Percentiles rank a stretch among this genome's conserved stretches.
Evolutionary conservation across 129 eudicot species (phyloP).

Genomic region (Flaveria ramosissima): DNA sequence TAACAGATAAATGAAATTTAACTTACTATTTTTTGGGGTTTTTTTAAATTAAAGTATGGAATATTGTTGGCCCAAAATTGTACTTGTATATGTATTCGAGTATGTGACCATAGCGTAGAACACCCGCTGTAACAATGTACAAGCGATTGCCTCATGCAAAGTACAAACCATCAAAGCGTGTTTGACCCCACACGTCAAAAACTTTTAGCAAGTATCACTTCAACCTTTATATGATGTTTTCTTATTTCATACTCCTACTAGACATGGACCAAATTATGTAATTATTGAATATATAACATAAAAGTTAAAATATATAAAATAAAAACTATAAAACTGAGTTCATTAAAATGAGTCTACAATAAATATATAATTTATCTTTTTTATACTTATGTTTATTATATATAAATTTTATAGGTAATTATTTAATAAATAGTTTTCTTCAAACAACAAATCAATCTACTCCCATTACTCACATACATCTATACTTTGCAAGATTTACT

Average conservation of each 20-base stretch:
- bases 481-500: too few species aligned
- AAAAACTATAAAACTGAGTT: not conserved
- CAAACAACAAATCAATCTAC: too few species aligned
- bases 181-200: not conserved
- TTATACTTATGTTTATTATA: not conserved
- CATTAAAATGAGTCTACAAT: not conserved
- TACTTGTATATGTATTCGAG: constrained; percentile 25
- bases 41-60: not conserved
- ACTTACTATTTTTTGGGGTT: not conserved
- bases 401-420: not conserved
- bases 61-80: constrained; percentile 19
- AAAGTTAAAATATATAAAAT: not conserved
- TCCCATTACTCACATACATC: too few species aligned
- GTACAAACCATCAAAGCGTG: constrained; percentile 31
- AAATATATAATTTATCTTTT: not conserved
- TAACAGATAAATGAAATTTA: not conserved
- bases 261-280: not conserved
- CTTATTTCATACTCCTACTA: not conserved
- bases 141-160: constrained; percentile 30
- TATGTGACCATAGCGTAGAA: constrained; percentile 16
- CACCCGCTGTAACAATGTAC: constrained; percentile 23
- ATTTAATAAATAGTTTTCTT: too few species aligned
- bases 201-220: not conserved
- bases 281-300: not conserved
- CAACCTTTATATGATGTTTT: not conserved